A percentile compares a stretch with the other conserved stretches of the same genome.
Conservation (phyloP, 805 yeast species). For the Nakazawaea wyomingensis region DNA sequence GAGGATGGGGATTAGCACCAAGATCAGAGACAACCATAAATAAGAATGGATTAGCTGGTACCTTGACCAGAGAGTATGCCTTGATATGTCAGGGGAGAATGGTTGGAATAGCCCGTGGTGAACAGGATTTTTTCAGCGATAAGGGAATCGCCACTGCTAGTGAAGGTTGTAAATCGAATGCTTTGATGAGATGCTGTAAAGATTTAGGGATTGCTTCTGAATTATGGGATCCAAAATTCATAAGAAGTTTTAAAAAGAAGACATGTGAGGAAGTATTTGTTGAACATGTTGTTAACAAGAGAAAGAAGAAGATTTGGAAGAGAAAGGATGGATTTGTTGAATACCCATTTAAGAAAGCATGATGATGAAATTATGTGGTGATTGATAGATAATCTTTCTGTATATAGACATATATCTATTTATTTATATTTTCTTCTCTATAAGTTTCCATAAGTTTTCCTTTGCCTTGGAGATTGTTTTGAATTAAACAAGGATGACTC, state of each 20-base stretch:
- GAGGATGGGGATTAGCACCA: constrained; percentile 98
- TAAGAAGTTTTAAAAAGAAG: constrained; percentile 57
- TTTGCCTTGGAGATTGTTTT: background rate
- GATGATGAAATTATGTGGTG: too few relatives aligned
- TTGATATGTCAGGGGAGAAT: constrained; percentile 81
- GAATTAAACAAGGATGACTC: background rate
- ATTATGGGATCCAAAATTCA: constrained; percentile 94
- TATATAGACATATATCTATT: too few relatives aligned
- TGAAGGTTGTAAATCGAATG: constrained; percentile 96
- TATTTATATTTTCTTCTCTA: background rate
- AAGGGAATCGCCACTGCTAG: constrained; percentile 90
- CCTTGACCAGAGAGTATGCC: constrained; percentile 85
- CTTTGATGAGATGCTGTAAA: constrained; percentile 96
- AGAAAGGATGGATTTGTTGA: constrained; percentile 78
- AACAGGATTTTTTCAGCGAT: constrained; percentile 85
- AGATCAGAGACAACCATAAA: constrained; percentile 80
- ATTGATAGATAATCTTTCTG: too few relatives aligned
- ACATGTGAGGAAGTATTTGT: constrained; percentile 80
- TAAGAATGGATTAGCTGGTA: constrained; percentile 39
- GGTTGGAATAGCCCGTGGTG: constrained; percentile 92
- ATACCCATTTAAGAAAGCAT: constrained; percentile 65
- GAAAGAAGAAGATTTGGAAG: constrained; percentile 89
- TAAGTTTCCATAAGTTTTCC: constrained; percentile 5
- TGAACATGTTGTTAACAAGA: constrained; percentile 75
- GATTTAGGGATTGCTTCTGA: constrained; percentile 96